A percentile compares a stretch with the other conserved stretches of the same genome.
These are phyloP conservation scores for Aspergillus affinis DNA, from an alignment of 495 filamentous ascomycete genomes.

Conservation along the genomic window DNA sequence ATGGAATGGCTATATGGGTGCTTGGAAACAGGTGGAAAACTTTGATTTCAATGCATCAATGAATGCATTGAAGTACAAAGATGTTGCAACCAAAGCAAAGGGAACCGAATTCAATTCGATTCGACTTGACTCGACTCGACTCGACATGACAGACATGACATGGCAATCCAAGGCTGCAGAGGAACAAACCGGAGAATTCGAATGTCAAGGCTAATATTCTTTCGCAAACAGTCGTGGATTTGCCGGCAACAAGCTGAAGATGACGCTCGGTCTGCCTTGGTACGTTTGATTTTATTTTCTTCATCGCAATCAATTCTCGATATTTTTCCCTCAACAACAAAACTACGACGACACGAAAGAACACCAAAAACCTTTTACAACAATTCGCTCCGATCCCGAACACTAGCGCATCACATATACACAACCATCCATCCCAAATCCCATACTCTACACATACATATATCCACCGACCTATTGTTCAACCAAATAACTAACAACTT, in stretches of 20 bases:
- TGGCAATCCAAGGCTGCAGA: not conserved
- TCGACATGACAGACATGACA: not conserved
- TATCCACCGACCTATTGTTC: not conserved
- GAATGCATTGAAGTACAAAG: too few relatives aligned
- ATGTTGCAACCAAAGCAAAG: too few relatives aligned
- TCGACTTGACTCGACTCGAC: not conserved
- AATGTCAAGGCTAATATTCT: slow-evolving; percentile 30
- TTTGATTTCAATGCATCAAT: not conserved
- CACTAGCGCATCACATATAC: not conserved
- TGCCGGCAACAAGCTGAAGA: slow-evolving; percentile 99
- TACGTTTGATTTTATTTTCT: slow-evolving; percentile 55
- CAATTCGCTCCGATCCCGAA: not conserved
- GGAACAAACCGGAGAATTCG: slow-evolving; percentile 1
- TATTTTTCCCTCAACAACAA: slow-evolving; percentile 1
- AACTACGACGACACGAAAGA: slow-evolving; percentile 3
- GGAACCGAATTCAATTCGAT: not conserved
- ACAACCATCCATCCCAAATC: not conserved
- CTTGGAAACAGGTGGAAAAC: not conserved
- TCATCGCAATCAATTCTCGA: not conserved
- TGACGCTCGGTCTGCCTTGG: slow-evolving; percentile 99
- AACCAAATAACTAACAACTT: slow-evolving; percentile 21
- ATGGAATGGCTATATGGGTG: not conserved
- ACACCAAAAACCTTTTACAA: not conserved
- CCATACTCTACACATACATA: slow-evolving; percentile 5
- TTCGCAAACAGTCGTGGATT: slow-evolving; percentile 64